phyloP scores from a whole-genome alignment of 2,329 filamentous ascomycete species.

The Rutstroemia sp. region DNA sequence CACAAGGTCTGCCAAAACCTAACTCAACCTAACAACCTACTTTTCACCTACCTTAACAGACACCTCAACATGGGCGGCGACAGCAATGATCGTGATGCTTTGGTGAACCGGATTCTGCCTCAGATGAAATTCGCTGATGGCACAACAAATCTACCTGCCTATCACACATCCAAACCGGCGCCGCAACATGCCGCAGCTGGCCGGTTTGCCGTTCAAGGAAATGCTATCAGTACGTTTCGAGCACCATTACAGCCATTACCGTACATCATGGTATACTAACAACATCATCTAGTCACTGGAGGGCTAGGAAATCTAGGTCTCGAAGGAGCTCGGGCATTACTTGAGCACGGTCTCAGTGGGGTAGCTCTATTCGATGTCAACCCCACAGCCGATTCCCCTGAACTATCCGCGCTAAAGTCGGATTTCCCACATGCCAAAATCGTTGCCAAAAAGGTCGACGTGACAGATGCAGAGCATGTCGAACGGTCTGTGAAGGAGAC shows the following conservation, averaged over 20 bases:
- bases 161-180: not conserved
- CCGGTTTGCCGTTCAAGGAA: constrained; percentile 5
- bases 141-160: not conserved
- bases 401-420: constrained; percentile 38
- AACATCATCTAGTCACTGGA: constrained; percentile 44
- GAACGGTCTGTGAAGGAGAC: constrained; percentile 35
- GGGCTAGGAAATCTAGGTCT: constrained; percentile 58
- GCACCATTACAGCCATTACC: too few species aligned
- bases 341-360: constrained; percentile 58
- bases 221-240: not conserved
- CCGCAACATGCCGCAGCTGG: not conserved
- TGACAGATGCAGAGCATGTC: constrained; percentile 46
- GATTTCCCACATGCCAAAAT: constrained; percentile 50
- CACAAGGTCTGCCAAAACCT: too few species aligned
- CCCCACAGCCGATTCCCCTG: constrained; percentile 36
- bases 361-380: constrained; percentile 51
- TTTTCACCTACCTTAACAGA: not conserved
- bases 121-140: constrained; percentile 4
- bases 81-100: not conserved
- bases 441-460: constrained; percentile 46
- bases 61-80: not conserved
- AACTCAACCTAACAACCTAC: not conserved
- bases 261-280: not conserved
- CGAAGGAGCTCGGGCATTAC: constrained; percentile 50
- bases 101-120: constrained; percentile 2